These are phyloP conservation scores for Aurinia saxatilis DNA, from an alignment of 345 rosid species.

Conservation along the genomic window DNA sequence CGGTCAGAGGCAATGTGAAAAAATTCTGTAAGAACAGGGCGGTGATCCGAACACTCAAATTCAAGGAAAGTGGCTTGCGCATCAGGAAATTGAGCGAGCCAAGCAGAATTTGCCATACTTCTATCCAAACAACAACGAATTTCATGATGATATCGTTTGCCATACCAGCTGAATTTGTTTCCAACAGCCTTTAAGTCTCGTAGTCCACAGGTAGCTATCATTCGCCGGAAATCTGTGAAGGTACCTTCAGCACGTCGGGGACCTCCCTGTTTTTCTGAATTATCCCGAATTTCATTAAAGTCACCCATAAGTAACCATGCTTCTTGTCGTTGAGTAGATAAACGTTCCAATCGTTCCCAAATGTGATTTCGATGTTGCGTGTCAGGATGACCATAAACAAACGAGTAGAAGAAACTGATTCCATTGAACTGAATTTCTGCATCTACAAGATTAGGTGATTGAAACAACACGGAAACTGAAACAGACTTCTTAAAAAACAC, in stretches of 20 bases:
- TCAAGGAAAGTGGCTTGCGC: too few relatives aligned
- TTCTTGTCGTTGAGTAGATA: too few relatives aligned
- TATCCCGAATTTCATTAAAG: not conserved
- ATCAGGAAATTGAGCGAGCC: too few relatives aligned
- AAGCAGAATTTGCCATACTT: not conserved
- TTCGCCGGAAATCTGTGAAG: not conserved
- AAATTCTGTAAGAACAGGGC: too few relatives aligned
- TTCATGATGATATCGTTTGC: not conserved
- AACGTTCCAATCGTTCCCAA: not conserved
- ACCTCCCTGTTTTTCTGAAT: not conserved
- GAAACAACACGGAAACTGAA: fast-evolving
- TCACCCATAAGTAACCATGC: too few relatives aligned
- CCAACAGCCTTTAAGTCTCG: not conserved
- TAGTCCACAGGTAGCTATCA: not conserved
- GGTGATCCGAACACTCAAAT: too few relatives aligned
- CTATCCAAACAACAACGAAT: too few relatives aligned
- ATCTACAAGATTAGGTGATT: not conserved
- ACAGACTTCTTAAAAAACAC: not conserved
- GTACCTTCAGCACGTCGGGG: fast-evolving
- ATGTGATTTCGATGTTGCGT: not conserved
- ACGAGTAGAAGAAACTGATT: too few relatives aligned
- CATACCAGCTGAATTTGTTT: not conserved
- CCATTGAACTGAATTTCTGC: not conserved
- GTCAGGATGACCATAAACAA: not conserved
- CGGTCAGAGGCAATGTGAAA: too few relatives aligned